Evolutionary conservation across 179 eudicot genomes (phyloP), one percentile per base, ranked within the genome.

Genomic region (Beta macrorhiza): DNA sequence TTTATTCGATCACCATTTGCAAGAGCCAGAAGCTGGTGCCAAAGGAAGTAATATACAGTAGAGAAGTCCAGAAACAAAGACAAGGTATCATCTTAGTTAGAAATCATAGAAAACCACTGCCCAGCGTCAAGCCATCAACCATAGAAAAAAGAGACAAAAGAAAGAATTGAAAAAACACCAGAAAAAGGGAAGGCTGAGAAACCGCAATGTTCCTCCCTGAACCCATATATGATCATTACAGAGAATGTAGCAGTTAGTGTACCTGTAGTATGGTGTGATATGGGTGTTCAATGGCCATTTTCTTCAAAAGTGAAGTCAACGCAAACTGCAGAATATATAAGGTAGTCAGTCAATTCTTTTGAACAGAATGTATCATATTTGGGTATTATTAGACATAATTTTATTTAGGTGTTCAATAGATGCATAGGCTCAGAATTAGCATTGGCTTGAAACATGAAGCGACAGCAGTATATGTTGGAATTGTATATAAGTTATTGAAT

Each of bases 221-320:
- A 59, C 29, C 47, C 29, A 53, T 6, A 57, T 64, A 45, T 19
- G 42, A 58, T 47, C 58, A 64, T 51, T 59, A n/a, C 22, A 16
- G 11, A 67, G 61, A 7, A 65, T 47, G 62, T 29, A 53, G 25
- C 17, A 45, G 56, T 57, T 47, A 67, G 14, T 42, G 8, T 87
- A 96, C 99, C 98, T 96, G 99, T 70, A 96, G 90, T 67, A 96
- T 90, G 58, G 98, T 94, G 86, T 96, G 99, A 86, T 96, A 94
- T 22, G 99, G 99, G 90, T 96, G 99, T 79, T 96, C 99, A 80
- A 94, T 85, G 55, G 99, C 91, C 95, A 96, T 88, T 89, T 94
- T 94, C 91, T 92, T 96, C 90, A 96, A 84, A 75, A 96, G 95
- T 78, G 97, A 91, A 85, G 88, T 89, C 91, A 96, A 89, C 81